These are phyloP conservation scores for Penicillium thymicola DNA, from an alignment of 2,329 filamentous ascomycete species.

Conservation along the genomic window DNA sequence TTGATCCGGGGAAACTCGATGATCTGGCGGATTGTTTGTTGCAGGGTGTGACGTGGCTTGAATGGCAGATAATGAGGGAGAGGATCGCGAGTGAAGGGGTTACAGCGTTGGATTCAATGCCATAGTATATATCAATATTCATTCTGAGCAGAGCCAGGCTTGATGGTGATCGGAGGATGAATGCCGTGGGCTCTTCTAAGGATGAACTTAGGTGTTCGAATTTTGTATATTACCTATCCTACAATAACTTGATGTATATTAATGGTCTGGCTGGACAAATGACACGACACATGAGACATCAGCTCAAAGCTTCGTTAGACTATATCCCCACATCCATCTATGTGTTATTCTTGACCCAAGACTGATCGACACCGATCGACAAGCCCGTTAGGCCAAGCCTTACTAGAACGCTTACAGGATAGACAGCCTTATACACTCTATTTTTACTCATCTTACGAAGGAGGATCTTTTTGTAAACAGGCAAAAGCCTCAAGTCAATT, in stretches of 20 bases:
- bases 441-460: background rate
- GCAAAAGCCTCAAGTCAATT: constrained; percentile 3
- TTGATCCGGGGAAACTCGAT: constrained; percentile 62
- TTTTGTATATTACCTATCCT: background rate
- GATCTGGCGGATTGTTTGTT: constrained; percentile 77
- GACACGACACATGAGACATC: too few relatives aligned
- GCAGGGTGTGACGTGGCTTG: constrained; percentile 72
- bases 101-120: constrained; percentile 12
- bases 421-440: background rate
- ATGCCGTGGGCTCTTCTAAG: background rate
- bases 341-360: background rate
- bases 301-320: background rate
- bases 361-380: constrained; percentile 3
- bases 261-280: background rate
- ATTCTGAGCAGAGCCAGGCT: background rate
- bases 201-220: background rate
- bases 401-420: background rate
- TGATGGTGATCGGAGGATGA: background rate
- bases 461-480: background rate
- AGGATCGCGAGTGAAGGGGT: constrained; percentile 25
- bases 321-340: background rate
- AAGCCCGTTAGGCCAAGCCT: background rate
- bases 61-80: constrained; percentile 59
- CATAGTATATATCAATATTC: background rate
- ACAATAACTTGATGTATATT: background rate